A percentile compares a stretch with the other conserved stretches of the same genome.
phyloP scores from a whole-genome alignment of 1,284 basidiomycete genomes.

The Athelia sp. region DNA sequence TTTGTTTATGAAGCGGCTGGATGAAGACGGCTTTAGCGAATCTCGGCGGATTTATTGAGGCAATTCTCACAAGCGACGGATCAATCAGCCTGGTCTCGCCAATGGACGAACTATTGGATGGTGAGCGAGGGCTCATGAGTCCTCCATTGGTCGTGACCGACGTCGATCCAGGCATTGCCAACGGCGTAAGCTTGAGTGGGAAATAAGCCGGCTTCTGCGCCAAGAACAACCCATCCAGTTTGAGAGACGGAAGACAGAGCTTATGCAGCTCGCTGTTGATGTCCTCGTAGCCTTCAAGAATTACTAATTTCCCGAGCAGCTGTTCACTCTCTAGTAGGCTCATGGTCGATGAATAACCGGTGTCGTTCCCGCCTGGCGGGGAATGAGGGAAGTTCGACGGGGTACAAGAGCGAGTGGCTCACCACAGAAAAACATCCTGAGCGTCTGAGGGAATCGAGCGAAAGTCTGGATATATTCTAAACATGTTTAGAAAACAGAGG shows the following conservation, averaged over 20 bases:
- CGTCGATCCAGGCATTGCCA: constrained; percentile 12
- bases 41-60: constrained; percentile 9
- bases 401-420: constrained; percentile 13
- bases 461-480: constrained; percentile 75
- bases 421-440: constrained; percentile 71
- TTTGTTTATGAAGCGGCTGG: constrained; percentile 53
- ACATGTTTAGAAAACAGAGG: constrained; percentile 4
- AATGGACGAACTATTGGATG: constrained; percentile 27
- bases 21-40: constrained; percentile 5
- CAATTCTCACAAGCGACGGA: constrained; percentile 41
- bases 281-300: constrained; percentile 47
- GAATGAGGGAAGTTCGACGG: constrained; percentile 3
- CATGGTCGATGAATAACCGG: constrained; percentile 42
- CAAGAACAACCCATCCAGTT: constrained; percentile 63
- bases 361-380: constrained; percentile 34
- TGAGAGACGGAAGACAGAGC: constrained; percentile 48
- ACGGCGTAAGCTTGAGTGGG: constrained; percentile 32
- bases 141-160: constrained; percentile 42
- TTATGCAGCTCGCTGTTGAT: constrained; percentile 41
- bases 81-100: constrained; percentile 41
- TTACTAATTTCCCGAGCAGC: constrained; percentile 60
- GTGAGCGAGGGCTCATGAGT: constrained; percentile 52
- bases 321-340: constrained; percentile 53
- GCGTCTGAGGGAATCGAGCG: constrained; percentile 66
- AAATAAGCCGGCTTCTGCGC: constrained; percentile 36